Percentiles rank a stretch among this genome's conserved stretches.
Evolutionary conservation across 2,329 filamentous ascomycete genomes (phyloP).

Genomic region (Geosmithia flava): DNA sequence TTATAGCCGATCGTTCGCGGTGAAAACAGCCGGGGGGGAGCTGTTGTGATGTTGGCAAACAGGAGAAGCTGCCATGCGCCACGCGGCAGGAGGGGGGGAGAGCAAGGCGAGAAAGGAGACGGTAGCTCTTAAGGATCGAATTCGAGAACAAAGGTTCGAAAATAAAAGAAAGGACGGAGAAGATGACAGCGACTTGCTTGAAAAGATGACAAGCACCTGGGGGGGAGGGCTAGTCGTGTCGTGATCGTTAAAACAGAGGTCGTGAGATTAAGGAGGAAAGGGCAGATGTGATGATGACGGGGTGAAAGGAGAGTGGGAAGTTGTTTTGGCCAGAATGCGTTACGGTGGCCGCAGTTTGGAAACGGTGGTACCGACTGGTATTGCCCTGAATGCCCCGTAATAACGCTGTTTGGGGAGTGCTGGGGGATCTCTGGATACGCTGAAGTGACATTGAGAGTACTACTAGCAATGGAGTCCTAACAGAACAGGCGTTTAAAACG

Average conservation of each 20-base stretch:
- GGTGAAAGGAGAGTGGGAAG: neutral
- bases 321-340: neutral
- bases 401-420: no score
- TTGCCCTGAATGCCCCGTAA: neutral
- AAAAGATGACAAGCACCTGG: neutral
- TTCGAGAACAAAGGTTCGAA: neutral
- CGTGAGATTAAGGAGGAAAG: slow-evolving; percentile 2
- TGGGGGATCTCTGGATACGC: no score
- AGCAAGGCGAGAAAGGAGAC: neutral
- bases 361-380: neutral
- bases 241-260: neutral
- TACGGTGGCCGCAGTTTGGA: neutral
- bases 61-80: slow-evolving; percentile 25
- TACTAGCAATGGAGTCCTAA: no score
- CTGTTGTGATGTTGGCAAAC: slow-evolving; percentile 8
- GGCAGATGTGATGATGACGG: slow-evolving; percentile 1
- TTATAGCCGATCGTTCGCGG: neutral
- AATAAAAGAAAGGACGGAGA: neutral
- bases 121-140: slow-evolving; percentile 1
- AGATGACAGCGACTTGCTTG: slow-evolving; percentile 1
- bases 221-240: neutral
- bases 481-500: no score
- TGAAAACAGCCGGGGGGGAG: neutral
- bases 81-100: slow-evolving; percentile 11
- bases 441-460: no score